Evolutionary conservation across 78 protist species (phyloP).

Genomic region (Dictyostelium capitatum): DNA sequence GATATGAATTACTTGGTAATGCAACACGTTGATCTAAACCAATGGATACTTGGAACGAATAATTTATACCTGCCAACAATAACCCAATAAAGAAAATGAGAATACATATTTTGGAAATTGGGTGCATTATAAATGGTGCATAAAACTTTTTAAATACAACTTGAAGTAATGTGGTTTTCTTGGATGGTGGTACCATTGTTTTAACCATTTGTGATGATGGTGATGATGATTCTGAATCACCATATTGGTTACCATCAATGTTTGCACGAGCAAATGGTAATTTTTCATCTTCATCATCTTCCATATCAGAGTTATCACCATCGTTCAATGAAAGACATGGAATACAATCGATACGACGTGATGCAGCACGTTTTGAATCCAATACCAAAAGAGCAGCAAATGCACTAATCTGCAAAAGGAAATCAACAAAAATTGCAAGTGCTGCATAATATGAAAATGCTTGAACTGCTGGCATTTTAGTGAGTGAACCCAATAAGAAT

Average conservation of each 20-base stretch:
- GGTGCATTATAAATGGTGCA: slow-evolving; percentile 67
- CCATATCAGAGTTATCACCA: slow-evolving; percentile 62
- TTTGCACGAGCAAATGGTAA: slow-evolving; percentile 23
- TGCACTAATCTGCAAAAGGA: slow-evolving; percentile 84
- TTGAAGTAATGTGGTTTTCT: slow-evolving; percentile 36
- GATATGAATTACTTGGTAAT: slow-evolving; percentile 84
- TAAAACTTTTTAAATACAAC: slow-evolving; percentile 37
- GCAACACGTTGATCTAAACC: slow-evolving; percentile 90
- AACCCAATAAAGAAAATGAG: slow-evolving; percentile 40
- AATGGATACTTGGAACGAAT: slow-evolving; percentile 30
- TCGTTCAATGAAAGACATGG: slow-evolving; percentile 63
- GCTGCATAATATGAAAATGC: slow-evolving; percentile 87
- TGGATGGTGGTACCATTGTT: neutral
- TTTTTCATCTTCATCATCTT: slow-evolving; percentile 19
- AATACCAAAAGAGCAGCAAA: slow-evolving; percentile 79
- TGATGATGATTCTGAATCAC: neutral
- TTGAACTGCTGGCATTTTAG: slow-evolving; percentile 90
- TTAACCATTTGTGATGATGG: neutral
- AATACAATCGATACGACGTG: slow-evolving; percentile 81
- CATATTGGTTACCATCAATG: neutral
- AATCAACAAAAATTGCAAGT: slow-evolving; percentile 84
- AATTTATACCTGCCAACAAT: slow-evolving; percentile 24
- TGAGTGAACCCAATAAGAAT: slow-evolving; percentile 88
- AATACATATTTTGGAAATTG: slow-evolving; percentile 23
- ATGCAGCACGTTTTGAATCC: slow-evolving; percentile 70